Conservation (phyloP, 2,329 filamentous ascomycete genomes). For the Fusarium stilboides region DNA sequence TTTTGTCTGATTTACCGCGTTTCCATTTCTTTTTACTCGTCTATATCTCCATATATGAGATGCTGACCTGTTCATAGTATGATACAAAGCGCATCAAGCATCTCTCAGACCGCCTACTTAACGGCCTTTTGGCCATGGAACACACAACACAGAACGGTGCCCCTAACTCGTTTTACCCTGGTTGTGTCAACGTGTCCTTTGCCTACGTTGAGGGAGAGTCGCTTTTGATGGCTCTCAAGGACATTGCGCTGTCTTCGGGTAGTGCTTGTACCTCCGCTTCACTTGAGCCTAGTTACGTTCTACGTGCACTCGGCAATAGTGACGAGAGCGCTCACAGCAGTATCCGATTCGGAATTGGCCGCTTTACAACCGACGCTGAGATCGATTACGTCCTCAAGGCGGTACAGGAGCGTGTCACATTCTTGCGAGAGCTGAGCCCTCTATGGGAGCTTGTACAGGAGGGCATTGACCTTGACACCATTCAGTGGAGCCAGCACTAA, state of each 20-base stretch:
- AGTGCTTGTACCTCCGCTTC: constrained; percentile 98
- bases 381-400: constrained; percentile 98
- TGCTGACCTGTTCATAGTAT: constrained; percentile 73
- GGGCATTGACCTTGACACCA: constrained; percentile 93
- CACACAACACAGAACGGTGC: constrained; percentile 95
- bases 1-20: constrained; percentile 71
- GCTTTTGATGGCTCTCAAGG: constrained; percentile 97
- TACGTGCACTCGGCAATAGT: constrained; percentile 93
- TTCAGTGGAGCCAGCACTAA: constrained; percentile 98
- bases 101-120: constrained; percentile 86
- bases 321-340: constrained; percentile 98
- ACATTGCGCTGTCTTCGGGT: constrained; percentile 96
- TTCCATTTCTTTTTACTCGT: constrained; percentile 1
- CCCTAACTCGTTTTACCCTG: constrained; percentile 86
- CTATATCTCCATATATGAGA: constrained; percentile 24
- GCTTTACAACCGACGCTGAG: constrained; percentile 94
- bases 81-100: constrained; percentile 87
- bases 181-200: constrained; percentile 98
- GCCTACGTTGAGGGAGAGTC: constrained; percentile 99
- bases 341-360: constrained; percentile 96
- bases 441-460: constrained; percentile 99
- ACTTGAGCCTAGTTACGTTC: constrained; percentile 94
- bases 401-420: constrained; percentile 89
- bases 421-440: constrained; percentile 94
- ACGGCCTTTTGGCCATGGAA: constrained; percentile 88